Evolutionary conservation across 345 rosid species (phyloP), one percentile per base, ranked within the genome.

Genomic region (Hibiscus syriacus): DNA sequence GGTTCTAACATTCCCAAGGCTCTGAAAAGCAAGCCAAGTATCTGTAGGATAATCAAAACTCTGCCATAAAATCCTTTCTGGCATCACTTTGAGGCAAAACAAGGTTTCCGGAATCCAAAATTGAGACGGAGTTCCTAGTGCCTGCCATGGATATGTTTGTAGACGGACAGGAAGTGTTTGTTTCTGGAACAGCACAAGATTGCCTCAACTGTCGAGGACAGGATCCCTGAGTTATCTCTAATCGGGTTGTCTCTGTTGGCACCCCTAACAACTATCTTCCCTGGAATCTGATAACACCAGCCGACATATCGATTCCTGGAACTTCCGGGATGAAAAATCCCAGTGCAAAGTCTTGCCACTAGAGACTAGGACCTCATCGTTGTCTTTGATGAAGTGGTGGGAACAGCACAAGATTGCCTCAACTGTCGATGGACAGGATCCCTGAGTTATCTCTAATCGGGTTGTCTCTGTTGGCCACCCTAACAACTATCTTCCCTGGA

Each of bases 11-110:
- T 81, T 73, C 78, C 98, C 96, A 1, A 92, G 66, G 59, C 78
- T 89, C 96, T 89, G 84, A 43, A 61, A 77, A 0, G 96, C 87
- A 67, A 87, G 83, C 49, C 73, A 0, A 36, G 88, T 84, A 69
- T 86, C 70, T 9, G 93, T 81, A 3, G 90, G 96, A 71, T 84
- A 39, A 67, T 91, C 85, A 72, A 87, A 89, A 41, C 96, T 87
- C 71, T 89, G 87, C 98, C 96, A 92, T 4, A 84, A 8, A 11
- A 72, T 39, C 17, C 19, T 64, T 56, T 16, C 36, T 30, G 68
- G 20, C 60, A 34, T 66, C 50, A 52, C 79, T 73, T 17, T 78
- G 79, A 70, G 72, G 55, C 27, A 87, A 66, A 17, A 86, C 82
- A 23, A 89, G 85, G 67, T 89, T 89, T 1, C 92, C 98, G 23